Evolutionary conservation across 2,329 filamentous ascomycete genomes (phyloP), one percentile per base, ranked within the genome.

Genomic region (Lachnellula subtilissima): DNA sequence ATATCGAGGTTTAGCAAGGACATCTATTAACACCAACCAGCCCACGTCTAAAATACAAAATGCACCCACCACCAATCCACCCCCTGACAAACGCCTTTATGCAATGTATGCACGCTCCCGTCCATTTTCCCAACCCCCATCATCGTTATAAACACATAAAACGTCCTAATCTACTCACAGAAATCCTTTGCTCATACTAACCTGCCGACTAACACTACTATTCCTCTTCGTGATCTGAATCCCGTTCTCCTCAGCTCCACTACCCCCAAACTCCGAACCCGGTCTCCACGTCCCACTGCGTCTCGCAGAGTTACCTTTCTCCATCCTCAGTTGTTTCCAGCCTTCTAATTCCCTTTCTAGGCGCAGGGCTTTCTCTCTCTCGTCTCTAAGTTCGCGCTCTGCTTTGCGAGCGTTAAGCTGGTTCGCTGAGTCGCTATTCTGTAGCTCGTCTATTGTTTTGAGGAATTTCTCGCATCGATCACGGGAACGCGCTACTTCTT

Each of bases 391-490:
- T 67, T 97, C 93, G 45, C 93, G 85, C 72, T 99, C 93, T 15
- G 91, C 91, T 45, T 93, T 86, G 55, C 93, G 88, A 25, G 89
- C 87, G 25, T 86, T 81, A 43, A 97, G 81, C 71, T 97, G 91
- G 48, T 86, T 87, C 11, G 85, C 79, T 22, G 89, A 91, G 72
- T 97, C 93, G 14, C 85, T 88, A 14, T 89, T 85, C 71, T 99
- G 93, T 36, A 99, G 83, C 70, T 97, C 93, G 69, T 97, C 93
- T 65, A 99, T 96, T 1, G 90, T 91, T 69, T 86, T 81, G 50
- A 99, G 86, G 5, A 97, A 85, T 69, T 91, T 91, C 62, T 94
- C 90, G 59, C 91, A 84, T 77, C 94, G 96, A 74, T 97, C 93
- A 59, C 93, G 89, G 67, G 91, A 86, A 61, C 93, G 89, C 63